Evolutionary conservation across 257 asterid species (phyloP), one percentile per base, ranked within the genome.

Genomic region (Rhazya stricta): DNA sequence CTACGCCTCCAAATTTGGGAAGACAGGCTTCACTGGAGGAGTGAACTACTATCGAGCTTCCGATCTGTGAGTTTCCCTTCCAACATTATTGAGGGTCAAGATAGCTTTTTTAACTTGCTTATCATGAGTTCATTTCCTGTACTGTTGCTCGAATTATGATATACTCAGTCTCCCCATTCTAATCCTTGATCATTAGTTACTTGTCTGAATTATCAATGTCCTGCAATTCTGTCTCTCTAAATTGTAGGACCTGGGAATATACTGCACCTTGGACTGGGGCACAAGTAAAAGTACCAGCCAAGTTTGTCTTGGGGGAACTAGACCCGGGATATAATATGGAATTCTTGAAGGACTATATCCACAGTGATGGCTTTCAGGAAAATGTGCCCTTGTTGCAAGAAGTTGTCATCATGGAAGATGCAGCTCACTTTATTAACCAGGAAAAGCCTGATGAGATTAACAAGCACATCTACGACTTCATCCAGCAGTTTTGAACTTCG

Each of bases 11-110:
- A 87, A 78, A 69, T 91, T 86, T 75, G 85, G 83, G 73, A 73
- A 77, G 71, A 89, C 87, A 21, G 97, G 98, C 61, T 92, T 91
- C 88, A 89, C 91, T 0, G 98, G 98, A 50, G 94, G 84, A 67
- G 56, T 93, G 43, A 93, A 93, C 79, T 91, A 88, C 81, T 93
- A 93, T 72, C 93, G 97, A 9, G 90, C 94, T 4, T 19, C 86
- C 36, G 71, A 73, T 57, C 19, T 80, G 97, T 89, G 74, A 86
- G 90, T 0, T 0, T 18, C 15, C 25, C 41, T 73, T 57, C 69
- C 56, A 9, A 42, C 54, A 4, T 34, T 10, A 57, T 18, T 9
- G 39, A 7, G 23, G n/a, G 11, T 69, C n/a, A 29, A n/a, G 23
- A 32, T n/a, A 4, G 21, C 4, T 72, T 23, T 30, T 3, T 4